A percentile compares a stretch with the other conserved stretches of the same genome.
phyloP scores from a whole-genome alignment of 495 filamentous ascomycete genomes.

The Daldinia bambusicola region DNA sequence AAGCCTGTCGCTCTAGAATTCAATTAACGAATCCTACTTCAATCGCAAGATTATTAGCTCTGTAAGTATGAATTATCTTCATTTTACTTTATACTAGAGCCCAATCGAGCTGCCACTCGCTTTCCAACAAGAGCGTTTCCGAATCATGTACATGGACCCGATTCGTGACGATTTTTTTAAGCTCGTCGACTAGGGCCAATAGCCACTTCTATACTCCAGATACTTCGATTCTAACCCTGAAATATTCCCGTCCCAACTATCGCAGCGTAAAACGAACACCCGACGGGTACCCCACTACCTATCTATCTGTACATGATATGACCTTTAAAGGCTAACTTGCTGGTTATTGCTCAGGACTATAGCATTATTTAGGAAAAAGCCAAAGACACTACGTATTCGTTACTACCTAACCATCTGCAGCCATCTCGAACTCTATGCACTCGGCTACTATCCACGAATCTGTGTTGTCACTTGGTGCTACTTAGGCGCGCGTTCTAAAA shows the following conservation, averaged over 20 bases:
- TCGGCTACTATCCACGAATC: constrained; percentile 15
- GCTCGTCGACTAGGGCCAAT: constrained; percentile 4
- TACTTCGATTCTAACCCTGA: background rate
- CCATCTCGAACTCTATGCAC: constrained; percentile 31
- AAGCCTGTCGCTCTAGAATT: constrained; percentile 1
- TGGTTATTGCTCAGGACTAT: constrained; percentile 11
- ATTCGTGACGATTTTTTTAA: constrained; percentile 13
- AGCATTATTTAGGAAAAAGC: background rate
- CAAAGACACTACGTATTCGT: constrained; percentile 16
- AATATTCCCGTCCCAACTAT: constrained; percentile 5
- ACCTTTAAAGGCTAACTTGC: constrained; percentile 14
- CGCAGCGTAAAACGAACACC: constrained; percentile 8
- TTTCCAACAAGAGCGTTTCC: constrained; percentile 8
- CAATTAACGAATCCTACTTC: constrained; percentile 9
- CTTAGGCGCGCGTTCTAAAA: constrained; percentile 3
- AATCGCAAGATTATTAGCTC: constrained; percentile 16
- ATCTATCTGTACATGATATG: constrained; percentile 6
- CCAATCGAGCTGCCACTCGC: constrained; percentile 33
- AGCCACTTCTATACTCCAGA: constrained; percentile 1
- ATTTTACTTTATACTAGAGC: constrained; percentile 16
- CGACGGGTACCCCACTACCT: background rate
- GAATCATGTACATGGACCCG: constrained; percentile 16
- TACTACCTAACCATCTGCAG: constrained; percentile 7
- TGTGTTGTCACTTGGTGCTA: constrained; percentile 11
- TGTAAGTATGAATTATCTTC: background rate